phyloP scores from a whole-genome alignment of 805 yeast genomes.

The Spathaspora boniae region DNA sequence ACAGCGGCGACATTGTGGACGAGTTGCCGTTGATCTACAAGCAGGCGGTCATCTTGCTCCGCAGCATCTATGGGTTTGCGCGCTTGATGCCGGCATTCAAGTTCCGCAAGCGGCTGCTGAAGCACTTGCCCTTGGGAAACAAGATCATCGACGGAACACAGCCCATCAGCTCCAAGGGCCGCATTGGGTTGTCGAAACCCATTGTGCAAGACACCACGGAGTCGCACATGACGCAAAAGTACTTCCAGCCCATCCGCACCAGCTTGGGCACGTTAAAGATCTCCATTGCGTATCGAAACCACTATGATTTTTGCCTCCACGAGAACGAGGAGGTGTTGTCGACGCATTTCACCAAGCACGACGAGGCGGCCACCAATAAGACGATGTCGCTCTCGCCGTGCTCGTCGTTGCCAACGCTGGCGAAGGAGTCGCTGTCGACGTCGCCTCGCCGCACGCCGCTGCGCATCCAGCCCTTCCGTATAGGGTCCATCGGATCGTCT shows the following conservation, averaged over 20 bases:
- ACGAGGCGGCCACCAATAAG: slow-evolving; percentile 16
- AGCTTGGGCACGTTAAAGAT: slow-evolving; percentile 70
- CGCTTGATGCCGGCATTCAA: slow-evolving; percentile 71
- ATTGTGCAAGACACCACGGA: slow-evolving; percentile 41
- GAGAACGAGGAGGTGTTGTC: slow-evolving; percentile 66
- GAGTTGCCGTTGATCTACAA: slow-evolving; percentile 72
- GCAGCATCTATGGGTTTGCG: slow-evolving; percentile 65
- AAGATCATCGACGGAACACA: slow-evolving; percentile 72
- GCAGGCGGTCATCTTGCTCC: slow-evolving; percentile 67
- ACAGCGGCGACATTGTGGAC: slow-evolving; percentile 19
- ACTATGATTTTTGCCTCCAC: slow-evolving; percentile 62
- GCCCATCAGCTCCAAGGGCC: slow-evolving; percentile 75
- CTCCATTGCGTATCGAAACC: slow-evolving; percentile 75
- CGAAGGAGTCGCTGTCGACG: slow-evolving; percentile 13
- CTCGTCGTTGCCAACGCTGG: slow-evolving; percentile 11
- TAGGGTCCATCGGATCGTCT: slow-evolving; percentile 52
- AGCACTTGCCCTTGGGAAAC: slow-evolving; percentile 47
- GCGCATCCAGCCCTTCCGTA: slow-evolving; percentile 63
- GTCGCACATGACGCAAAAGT: slow-evolving; percentile 58
- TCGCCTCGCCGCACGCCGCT: no score
- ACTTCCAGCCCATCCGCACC: slow-evolving; percentile 69
- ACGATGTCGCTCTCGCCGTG: slow-evolving; percentile 27
- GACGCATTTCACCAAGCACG: slow-evolving; percentile 51
- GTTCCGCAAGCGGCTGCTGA: slow-evolving; percentile 36
- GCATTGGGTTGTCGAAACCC: slow-evolving; percentile 78